Evolutionary conservation across 225 moss, liverwort and hornwort species (phyloP).

Genomic region (Marchantia polymorpha): DNA sequence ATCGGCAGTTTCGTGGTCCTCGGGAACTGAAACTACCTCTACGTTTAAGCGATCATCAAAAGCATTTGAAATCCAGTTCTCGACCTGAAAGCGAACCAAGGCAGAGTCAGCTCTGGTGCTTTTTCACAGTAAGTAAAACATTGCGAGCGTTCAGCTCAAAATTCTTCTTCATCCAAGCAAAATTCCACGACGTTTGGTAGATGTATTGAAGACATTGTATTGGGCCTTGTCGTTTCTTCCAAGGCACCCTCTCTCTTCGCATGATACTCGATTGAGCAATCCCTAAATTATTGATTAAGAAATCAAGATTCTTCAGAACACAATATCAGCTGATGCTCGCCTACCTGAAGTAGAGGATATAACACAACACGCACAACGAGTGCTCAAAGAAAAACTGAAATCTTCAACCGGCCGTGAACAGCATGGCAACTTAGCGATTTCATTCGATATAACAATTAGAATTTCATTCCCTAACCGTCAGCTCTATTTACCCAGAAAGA

Average conservation of each 20-base stretch:
- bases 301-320: no score
- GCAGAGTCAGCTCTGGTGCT: not conserved
- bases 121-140: no score
- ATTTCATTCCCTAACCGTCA: no score
- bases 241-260: not conserved
- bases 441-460: no score
- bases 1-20: constrained; percentile 86
- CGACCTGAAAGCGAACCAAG: constrained; percentile 36
- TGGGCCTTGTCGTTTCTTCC: not conserved
- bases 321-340: no score
- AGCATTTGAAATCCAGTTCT: constrained; percentile 80
- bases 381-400: no score
- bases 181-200: not conserved
- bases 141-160: not conserved
- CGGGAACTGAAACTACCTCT: constrained; percentile 79
- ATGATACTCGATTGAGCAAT: not conserved
- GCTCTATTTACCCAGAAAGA: not conserved
- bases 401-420: no score
- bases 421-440: no score
- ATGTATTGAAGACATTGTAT: not conserved
- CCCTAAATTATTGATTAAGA: no score
- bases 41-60: constrained; percentile 78
- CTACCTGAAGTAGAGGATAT: no score
- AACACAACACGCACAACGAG: no score
- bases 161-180: not conserved